phyloP scores from a whole-genome alignment of 164 flowering plant genomes.

The Magnolia changhungtana region DNA sequence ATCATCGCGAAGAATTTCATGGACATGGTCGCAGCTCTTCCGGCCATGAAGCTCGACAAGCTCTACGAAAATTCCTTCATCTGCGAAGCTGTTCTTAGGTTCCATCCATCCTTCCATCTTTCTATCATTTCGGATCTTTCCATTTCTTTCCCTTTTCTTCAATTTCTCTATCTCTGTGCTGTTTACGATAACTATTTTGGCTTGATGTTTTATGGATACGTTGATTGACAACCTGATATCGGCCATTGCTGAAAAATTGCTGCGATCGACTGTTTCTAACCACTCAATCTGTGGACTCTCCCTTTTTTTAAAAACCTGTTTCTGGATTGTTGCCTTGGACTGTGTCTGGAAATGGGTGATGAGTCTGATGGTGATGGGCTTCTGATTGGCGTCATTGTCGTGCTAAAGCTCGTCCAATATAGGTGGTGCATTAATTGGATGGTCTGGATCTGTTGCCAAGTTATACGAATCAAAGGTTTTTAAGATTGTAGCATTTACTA shows the following conservation, averaged over 20 bases:
- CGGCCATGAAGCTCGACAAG: slow-evolving; percentile 75
- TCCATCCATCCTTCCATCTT: neutral
- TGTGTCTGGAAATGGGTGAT: too few species aligned
- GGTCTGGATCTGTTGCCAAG: too few species aligned
- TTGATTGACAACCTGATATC: too few species aligned
- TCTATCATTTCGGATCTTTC: neutral
- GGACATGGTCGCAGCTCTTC: slow-evolving; percentile 96
- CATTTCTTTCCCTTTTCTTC: neutral
- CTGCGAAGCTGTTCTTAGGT: slow-evolving; percentile 97
- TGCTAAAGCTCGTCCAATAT: too few species aligned
- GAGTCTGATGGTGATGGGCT: too few species aligned
- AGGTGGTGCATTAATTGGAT: too few species aligned
- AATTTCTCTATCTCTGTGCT: neutral
- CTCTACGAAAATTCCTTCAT: slow-evolving; percentile 80
- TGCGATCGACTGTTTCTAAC: neutral
- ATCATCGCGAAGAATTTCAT: slow-evolving; percentile 91
- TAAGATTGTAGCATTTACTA: too few species aligned
- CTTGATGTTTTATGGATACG: neutral
- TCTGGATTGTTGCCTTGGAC: too few species aligned
- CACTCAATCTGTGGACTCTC: neutral
- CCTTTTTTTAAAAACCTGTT: too few species aligned
- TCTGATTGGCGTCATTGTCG: too few species aligned
- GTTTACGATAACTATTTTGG: neutral
- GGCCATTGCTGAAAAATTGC: neutral
- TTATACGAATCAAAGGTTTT: too few species aligned